Base-by-base conservation (phyloP, 306 rosid genomes). In the Prunus kanzakura region DNA sequence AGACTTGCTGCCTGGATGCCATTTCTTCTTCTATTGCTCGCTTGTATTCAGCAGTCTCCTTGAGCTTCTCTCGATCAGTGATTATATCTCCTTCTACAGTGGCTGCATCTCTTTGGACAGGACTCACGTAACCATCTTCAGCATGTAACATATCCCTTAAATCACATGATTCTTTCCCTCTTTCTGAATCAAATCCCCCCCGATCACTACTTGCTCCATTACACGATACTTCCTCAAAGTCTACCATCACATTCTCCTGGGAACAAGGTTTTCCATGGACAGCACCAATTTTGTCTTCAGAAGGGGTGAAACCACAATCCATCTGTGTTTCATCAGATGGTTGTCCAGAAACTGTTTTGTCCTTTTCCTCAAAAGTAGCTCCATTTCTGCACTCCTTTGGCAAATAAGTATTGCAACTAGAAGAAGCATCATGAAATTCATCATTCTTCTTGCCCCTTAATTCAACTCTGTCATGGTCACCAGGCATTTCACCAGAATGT, bases 21-120 rank as follows among this genome's bases (percentile, higher is more conserved):
- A 91, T 87, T 84, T 95, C 99, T 81, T 86, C 97, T 77, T 92
- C 97, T 35, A 79, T 78, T 52, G 92, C 97, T 81, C 64, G 88
- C 79, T 84, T 95, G 85, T 90, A 95, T 80, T 90, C 97, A 80
- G 88, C 93, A 47, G 97, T 92, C 65, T 87, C 97, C 89, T 95
- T 95, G 41, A 84, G 87, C 87, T 80, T 90, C 85, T 95, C 97
- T 77, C 92, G 89, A 51, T 83, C 88, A 74, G 78, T 88, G 74
- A 95, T 84, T 75, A 92, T 74, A 84, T 80, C 76, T 57, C 46
- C 76, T 75, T 71, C 84, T 68, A 65, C 56, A 12, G 77, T 63
- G 75, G 91, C 84, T 79, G 83, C 67, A 80, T 80, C 75, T 57
- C 38, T 80, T 77, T 61, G 82, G 67, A 66, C 58, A 18, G 85